phyloP scores from a whole-genome alignment of 2,329 filamentous ascomycete genomes.

The Chrysoporthe deuterocubensis region DNA sequence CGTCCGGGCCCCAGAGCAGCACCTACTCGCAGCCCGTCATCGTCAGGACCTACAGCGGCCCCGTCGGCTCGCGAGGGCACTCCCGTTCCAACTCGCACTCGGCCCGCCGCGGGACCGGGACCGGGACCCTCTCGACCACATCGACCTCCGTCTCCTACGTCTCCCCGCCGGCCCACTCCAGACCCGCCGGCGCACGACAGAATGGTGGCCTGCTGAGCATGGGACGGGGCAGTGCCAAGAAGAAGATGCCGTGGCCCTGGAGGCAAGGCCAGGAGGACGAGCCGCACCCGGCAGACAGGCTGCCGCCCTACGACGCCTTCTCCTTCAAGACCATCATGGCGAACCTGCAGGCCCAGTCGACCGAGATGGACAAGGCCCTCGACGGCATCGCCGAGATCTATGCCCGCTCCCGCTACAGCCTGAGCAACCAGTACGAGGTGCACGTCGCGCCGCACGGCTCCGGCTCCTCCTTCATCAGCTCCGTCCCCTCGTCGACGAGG shows the following conservation, averaged over 20 bases:
- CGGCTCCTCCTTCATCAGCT: constrained; percentile 51
- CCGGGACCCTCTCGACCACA: constrained; percentile 35
- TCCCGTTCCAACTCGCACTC: constrained; percentile 34
- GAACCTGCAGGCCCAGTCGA: constrained; percentile 48
- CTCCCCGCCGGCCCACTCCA: constrained; percentile 33
- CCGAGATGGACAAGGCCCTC: constrained; percentile 54
- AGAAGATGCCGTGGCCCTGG: constrained; percentile 41
- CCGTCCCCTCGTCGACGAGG: constrained; percentile 28
- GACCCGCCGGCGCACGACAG: constrained; percentile 37
- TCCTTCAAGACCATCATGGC: constrained; percentile 68
- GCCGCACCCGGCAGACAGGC: constrained; percentile 42
- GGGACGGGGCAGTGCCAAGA: constrained; percentile 48
- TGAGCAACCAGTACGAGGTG: constrained; percentile 70
- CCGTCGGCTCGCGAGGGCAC: constrained; percentile 40
- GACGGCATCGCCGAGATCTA: constrained; percentile 71
- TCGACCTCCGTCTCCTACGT: constrained; percentile 34
- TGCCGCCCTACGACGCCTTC: constrained; percentile 67
- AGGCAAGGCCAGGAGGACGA: constrained; percentile 30
- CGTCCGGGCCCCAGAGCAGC: constrained; percentile 58
- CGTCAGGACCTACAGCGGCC: constrained; percentile 65
- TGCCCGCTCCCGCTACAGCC: constrained; percentile 65
- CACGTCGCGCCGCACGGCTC: constrained; percentile 66
- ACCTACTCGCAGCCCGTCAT: constrained; percentile 70
- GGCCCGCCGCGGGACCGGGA: constrained; percentile 33
- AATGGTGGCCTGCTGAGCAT: constrained; percentile 48